These are phyloP conservation scores for Fusarium humuli DNA, from an alignment of 2,329 filamentous ascomycete genomes.

Conservation along the genomic window DNA sequence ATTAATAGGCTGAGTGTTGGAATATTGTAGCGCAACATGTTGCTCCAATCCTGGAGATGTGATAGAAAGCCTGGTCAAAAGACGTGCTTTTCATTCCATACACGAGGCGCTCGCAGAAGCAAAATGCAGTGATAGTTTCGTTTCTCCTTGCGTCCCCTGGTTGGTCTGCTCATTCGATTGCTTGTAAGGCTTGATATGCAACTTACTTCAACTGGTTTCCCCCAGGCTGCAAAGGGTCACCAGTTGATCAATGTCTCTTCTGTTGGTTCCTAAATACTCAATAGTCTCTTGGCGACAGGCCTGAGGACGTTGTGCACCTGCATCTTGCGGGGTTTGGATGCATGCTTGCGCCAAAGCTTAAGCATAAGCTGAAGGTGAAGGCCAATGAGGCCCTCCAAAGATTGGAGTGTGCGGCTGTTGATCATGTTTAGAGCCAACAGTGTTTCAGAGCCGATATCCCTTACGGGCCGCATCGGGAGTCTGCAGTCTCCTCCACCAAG, in stretches of 20 bases:
- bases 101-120: slow-evolving; percentile 6
- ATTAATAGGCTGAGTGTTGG: background rate
- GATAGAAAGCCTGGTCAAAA: background rate
- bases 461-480: slow-evolving; percentile 1
- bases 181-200: background rate
- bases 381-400: slow-evolving; percentile 2
- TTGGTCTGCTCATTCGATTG: background rate
- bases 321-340: background rate
- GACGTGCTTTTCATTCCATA: background rate
- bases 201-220: background rate
- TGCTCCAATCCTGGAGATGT: background rate
- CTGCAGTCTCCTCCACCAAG: background rate
- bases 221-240: background rate
- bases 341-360: background rate
- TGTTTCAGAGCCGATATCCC: background rate
- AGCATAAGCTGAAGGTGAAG: background rate
- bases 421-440: slow-evolving; percentile 18
- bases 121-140: background rate
- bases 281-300: slow-evolving; percentile 10
- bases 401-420: slow-evolving; percentile 17
- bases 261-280: slow-evolving; percentile 17
- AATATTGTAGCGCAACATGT: background rate
- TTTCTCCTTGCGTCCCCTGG: background rate
- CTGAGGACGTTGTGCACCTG: background rate
- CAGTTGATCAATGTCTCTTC: slow-evolving; percentile 15